Evolutionary conservation across 164 flowering plant species (phyloP).

Genomic region (Warburgia ugandensis): DNA sequence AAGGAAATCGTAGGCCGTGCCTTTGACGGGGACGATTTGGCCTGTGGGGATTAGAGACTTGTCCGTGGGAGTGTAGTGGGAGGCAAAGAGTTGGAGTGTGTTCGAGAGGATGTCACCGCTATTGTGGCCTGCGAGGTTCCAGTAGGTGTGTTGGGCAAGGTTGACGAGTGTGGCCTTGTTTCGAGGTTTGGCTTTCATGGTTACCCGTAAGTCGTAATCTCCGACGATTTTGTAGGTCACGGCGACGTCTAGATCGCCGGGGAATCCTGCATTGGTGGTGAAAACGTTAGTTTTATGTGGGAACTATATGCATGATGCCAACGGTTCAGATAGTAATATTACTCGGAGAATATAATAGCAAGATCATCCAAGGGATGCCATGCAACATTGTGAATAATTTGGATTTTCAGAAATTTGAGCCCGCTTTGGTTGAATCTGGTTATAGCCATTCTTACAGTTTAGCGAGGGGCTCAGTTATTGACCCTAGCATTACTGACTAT

Average conservation of each 20-base stretch:
- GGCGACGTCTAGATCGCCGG: constrained; percentile 36
- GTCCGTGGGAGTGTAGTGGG: constrained; percentile 55
- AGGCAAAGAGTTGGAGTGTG: constrained; percentile 44
- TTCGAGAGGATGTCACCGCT: constrained; percentile 53
- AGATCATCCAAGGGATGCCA: no score
- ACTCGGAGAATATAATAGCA: no score
- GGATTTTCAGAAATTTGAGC: no score
- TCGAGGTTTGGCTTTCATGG: constrained; percentile 44
- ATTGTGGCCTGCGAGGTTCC: constrained; percentile 77
- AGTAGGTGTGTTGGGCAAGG: constrained; percentile 63
- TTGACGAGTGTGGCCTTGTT: constrained; percentile 66
- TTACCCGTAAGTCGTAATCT: constrained; percentile 24
- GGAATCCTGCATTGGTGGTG: constrained; percentile 75
- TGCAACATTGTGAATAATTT: no score
- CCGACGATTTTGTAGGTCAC: constrained; percentile 35
- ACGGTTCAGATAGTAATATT: no score
- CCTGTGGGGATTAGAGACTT: constrained; percentile 73
- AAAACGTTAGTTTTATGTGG: no score
- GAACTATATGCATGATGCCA: no score
- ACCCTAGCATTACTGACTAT: no score
- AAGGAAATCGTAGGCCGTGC: constrained; percentile 69
- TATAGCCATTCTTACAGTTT: no score
- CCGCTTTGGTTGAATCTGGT: no score
- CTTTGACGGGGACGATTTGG: constrained; percentile 36
- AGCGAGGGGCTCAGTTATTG: no score